Evolutionary conservation across 805 yeast species (phyloP), one percentile per base, ranked within the genome.

Genomic region (Metschnikowia noctiluminum): DNA sequence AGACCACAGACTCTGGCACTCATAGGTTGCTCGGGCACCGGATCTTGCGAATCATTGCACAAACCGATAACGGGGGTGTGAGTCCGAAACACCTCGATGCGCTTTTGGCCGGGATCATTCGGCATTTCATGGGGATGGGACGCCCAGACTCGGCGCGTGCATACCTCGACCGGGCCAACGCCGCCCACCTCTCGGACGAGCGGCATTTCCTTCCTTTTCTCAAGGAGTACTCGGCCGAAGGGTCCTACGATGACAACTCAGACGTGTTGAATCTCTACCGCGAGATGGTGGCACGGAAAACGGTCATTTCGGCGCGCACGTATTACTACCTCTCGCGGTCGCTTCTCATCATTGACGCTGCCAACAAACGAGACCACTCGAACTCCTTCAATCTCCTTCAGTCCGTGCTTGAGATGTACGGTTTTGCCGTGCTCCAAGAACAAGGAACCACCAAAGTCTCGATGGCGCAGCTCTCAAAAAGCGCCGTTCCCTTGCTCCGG

Each of bases 321-420:
- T 71, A 71, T 49, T 57, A 58, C 26, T 61, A 55, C 51, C 55
- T 71, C 48, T 60, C 70, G 58, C 52, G 56, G 44, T 65, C 75
- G 6, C 59, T 70, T 34, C 36, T 67, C 59, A 40, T 51, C 45
- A 42, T 58, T 53, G 62, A 53, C 62, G 26, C 62, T 44, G 54
- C 58, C 53, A 42, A 61, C 62, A 7, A 58, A 58, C 45, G 50
- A 37, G 53, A 59, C 45, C 36, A 52, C 63, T 30, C 64, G 63
- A 76, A 57, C 52, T 36, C 69, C 50, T 49, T 53, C 63, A 53
- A 56, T 50, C 69, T 71, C 32, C 51, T 55, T 30, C 61, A 61
- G 38, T 57, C 66, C 6, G 62, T 71, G 8, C 61, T 70, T 37
- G 69, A 70, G 28, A 56, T 65, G 51, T 59, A 67, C 51, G 69